A percentile compares a stretch with the other conserved stretches of the same genome.
Evolutionary conservation across 495 filamentous ascomycete genomes (phyloP).

Genomic region (Neurospora sp.): DNA sequence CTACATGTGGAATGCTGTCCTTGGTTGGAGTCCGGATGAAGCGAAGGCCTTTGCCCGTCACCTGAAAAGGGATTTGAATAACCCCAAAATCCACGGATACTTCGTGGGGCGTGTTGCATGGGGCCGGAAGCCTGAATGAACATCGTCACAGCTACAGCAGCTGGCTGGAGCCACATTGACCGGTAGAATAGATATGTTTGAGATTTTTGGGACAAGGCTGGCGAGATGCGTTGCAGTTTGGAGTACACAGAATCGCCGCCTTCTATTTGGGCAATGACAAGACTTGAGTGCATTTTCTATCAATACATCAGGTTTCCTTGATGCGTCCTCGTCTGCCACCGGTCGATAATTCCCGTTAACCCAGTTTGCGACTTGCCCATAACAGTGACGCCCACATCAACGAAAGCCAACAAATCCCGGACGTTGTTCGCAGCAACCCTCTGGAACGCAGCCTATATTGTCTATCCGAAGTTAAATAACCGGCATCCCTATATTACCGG

Average conservation of each 20-base stretch:
- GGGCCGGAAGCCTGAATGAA: too few species aligned
- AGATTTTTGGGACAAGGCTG: too few species aligned
- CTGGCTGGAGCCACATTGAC: too few species aligned
- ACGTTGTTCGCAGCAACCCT: not conserved
- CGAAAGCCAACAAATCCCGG: not conserved
- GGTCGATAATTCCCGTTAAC: not conserved
- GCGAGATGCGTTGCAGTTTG: not conserved
- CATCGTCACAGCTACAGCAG: too few species aligned
- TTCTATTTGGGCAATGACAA: not conserved
- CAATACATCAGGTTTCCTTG: not conserved
- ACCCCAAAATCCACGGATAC: constrained; percentile 19
- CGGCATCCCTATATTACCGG: not conserved
- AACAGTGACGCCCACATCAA: not conserved
- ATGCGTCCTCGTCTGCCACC: not conserved
- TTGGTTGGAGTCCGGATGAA: constrained; percentile 27
- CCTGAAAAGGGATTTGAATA: constrained; percentile 22
- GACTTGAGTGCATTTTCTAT: not conserved
- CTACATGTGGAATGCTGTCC: not conserved
- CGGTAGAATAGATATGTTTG: too few species aligned
- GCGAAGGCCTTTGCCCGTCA: constrained; percentile 25
- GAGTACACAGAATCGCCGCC: not conserved
- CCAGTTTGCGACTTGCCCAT: not conserved
- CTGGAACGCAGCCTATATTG: not conserved
- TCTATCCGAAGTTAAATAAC: not conserved
- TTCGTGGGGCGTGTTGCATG: constrained; percentile 10